These are phyloP conservation scores for Schizopora paradoxa DNA, from an alignment of 1,284 basidiomycete species.

Conservation along the genomic window DNA sequence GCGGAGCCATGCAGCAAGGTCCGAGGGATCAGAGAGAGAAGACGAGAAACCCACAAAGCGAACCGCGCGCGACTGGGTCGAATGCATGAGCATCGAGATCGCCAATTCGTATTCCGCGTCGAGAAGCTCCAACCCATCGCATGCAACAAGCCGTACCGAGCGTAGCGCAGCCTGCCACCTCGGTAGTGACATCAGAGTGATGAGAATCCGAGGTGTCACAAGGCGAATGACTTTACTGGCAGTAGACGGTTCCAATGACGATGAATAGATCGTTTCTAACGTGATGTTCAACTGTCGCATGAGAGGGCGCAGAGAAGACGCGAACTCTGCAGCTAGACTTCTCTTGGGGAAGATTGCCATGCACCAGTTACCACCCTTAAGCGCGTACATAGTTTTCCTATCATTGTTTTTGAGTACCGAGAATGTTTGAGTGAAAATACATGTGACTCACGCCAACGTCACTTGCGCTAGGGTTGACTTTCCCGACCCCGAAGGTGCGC, in stretches of 20 bases:
- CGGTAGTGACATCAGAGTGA: constrained; percentile 36
- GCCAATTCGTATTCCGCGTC: constrained; percentile 81
- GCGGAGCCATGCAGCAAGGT: constrained; percentile 81
- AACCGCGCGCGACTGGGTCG: constrained; percentile 52
- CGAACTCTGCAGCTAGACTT: constrained; percentile 42
- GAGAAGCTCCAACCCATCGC: constrained; percentile 85
- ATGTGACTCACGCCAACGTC: constrained; percentile 56
- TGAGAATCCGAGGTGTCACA: constrained; percentile 46
- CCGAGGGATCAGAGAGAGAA: constrained; percentile 77
- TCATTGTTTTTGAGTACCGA: not conserved
- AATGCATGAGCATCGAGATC: constrained; percentile 63
- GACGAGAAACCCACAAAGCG: constrained; percentile 78
- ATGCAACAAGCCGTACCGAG: constrained; percentile 64
- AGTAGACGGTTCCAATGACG: constrained; percentile 31
- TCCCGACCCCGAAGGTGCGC: constrained; percentile 77
- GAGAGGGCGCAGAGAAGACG: constrained; percentile 43
- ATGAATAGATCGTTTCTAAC: constrained; percentile 37
- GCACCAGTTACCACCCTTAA: constrained; percentile 40
- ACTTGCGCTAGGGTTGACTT: constrained; percentile 75
- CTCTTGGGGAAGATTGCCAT: constrained; percentile 53
- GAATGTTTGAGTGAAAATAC: constrained; percentile 19
- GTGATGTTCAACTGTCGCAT: constrained; percentile 36
- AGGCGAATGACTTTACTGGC: constrained; percentile 42
- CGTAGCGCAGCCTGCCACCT: constrained; percentile 28
- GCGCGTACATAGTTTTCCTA: constrained; percentile 46